Evolutionary conservation across 352 stramenopile species (phyloP).

Genomic region (Phytopythium cucurbitacearum): DNA sequence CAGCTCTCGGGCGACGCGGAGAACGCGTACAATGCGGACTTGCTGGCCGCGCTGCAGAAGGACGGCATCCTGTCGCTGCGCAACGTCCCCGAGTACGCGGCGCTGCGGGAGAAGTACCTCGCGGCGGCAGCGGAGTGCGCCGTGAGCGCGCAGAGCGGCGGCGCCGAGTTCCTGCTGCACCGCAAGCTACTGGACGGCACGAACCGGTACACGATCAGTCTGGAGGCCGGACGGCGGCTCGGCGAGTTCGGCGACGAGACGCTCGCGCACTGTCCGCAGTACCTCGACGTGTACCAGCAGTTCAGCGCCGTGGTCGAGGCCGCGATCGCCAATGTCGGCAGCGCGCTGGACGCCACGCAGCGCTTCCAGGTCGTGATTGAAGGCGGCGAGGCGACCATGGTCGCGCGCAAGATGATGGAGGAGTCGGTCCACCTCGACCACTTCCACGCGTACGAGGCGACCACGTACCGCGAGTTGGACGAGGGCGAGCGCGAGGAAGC

Average conservation of each 20-base stretch:
- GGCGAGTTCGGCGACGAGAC: slow-evolving; percentile 25
- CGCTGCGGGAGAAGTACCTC: slow-evolving; percentile 50
- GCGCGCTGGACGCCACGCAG: slow-evolving; percentile 51
- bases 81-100: slow-evolving; percentile 60
- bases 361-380: slow-evolving; percentile 39
- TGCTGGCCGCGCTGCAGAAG: slow-evolving; percentile 50
- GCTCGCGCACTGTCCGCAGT: slow-evolving; percentile 47
- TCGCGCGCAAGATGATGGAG: slow-evolving; percentile 49
- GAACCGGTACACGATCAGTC: slow-evolving; percentile 71
- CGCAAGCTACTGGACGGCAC: slow-evolving; percentile 64
- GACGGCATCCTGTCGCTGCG: slow-evolving; percentile 75
- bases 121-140: slow-evolving; percentile 50
- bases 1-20: slow-evolving; percentile 24
- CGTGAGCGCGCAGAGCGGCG: slow-evolving; percentile 38
- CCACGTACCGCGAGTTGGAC: slow-evolving; percentile 5
- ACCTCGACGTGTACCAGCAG: slow-evolving; percentile 39
- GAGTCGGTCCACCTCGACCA: slow-evolving; percentile 77
- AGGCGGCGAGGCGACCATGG: slow-evolving; percentile 29
- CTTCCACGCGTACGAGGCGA: slow-evolving; percentile 71
- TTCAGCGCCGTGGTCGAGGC: slow-evolving; percentile 58
- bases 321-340: slow-evolving; percentile 49
- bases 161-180: slow-evolving; percentile 62
- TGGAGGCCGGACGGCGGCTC: slow-evolving; percentile 45
- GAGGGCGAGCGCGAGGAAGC: slow-evolving; percentile 16
- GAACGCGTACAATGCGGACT: slow-evolving; percentile 25